Evolutionary conservation across 2,329 filamentous ascomycete species (phyloP).

Genomic region (Diaporthe helianthi): DNA sequence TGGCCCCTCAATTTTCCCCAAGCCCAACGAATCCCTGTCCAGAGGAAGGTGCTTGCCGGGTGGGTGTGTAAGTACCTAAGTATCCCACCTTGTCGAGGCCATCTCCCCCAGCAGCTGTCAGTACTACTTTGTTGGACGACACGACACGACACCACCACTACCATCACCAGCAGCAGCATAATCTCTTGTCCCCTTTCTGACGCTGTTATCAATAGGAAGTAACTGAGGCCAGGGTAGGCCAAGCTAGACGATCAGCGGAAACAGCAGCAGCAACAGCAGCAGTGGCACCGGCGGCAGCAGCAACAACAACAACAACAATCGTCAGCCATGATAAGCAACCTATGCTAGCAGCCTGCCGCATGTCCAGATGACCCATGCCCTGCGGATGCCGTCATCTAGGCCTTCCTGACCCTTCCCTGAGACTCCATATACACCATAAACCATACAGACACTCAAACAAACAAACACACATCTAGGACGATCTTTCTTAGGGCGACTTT

Average conservation of each 20-base stretch:
- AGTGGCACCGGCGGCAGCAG: too few relatives aligned
- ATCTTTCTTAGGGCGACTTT: not conserved
- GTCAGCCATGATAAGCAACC: constrained; percentile 3
- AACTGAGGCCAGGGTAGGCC: not conserved
- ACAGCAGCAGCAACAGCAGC: not conserved
- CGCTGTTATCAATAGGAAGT: not conserved
- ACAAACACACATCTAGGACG: not conserved
- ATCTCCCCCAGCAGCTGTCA: constrained; percentile 5
- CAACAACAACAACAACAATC: too few relatives aligned
- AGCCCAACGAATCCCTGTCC: constrained; percentile 18
- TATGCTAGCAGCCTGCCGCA: constrained; percentile 18
- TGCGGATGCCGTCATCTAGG: constrained; percentile 31
- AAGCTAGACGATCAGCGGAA: not conserved
- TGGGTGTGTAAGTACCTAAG: too few relatives aligned
- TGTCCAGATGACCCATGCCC: constrained; percentile 23
- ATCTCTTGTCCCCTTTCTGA: not conserved
- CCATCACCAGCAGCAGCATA: not conserved
- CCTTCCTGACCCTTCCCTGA: constrained; percentile 12
- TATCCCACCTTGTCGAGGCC: constrained; percentile 6
- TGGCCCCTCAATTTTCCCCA: not conserved
- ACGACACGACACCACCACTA: not conserved
- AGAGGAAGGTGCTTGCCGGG: constrained; percentile 10
- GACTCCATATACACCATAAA: not conserved
- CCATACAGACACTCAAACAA: not conserved
- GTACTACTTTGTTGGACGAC: not conserved